These are phyloP conservation scores for Monilinia vaccinii-corymbosi DNA, from an alignment of 2,329 filamentous ascomycete species.

Conservation along the genomic window DNA sequence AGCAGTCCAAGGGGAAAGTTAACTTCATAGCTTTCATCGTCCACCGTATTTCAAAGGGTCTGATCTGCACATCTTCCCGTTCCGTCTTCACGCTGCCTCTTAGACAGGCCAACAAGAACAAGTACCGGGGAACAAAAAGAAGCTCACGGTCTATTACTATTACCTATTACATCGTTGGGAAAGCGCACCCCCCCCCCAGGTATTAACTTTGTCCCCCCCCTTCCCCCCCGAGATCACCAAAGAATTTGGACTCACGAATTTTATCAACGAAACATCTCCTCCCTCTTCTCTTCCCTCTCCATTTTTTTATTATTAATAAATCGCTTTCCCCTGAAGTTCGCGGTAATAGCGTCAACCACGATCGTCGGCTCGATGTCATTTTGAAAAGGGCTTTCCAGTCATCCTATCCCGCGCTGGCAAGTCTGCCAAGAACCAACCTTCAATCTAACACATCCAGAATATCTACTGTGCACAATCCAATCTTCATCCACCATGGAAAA, in stretches of 20 bases:
- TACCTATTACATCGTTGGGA: too few relatives aligned
- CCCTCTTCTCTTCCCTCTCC: not conserved
- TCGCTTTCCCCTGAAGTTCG: constrained; percentile 4
- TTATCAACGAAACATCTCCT: too few relatives aligned
- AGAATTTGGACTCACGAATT: too few relatives aligned
- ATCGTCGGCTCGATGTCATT: constrained; percentile 7
- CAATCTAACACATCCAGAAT: not conserved
- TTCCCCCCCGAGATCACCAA: too few relatives aligned
- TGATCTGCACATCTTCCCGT: constrained; percentile 4
- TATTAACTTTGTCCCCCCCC: not conserved
- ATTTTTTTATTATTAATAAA: too few relatives aligned
- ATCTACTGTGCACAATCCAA: not conserved
- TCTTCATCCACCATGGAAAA: constrained; percentile 25
- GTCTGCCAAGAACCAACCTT: not conserved
- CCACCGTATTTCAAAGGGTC: constrained; percentile 8
- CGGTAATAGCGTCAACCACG: constrained; percentile 4
- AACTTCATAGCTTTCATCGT: not conserved
- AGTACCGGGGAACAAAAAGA: not conserved
- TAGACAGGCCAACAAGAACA: not conserved
- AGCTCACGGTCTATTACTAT: not conserved
- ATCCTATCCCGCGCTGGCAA: not conserved
- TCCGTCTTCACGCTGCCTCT: not conserved
- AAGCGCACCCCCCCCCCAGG: not conserved
- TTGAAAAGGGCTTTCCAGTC: constrained; percentile 7
- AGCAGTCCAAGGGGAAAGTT: not conserved